Conservation (phyloP, 305 asterid genomes). For the Fraxinus xanthoxyloides region DNA sequence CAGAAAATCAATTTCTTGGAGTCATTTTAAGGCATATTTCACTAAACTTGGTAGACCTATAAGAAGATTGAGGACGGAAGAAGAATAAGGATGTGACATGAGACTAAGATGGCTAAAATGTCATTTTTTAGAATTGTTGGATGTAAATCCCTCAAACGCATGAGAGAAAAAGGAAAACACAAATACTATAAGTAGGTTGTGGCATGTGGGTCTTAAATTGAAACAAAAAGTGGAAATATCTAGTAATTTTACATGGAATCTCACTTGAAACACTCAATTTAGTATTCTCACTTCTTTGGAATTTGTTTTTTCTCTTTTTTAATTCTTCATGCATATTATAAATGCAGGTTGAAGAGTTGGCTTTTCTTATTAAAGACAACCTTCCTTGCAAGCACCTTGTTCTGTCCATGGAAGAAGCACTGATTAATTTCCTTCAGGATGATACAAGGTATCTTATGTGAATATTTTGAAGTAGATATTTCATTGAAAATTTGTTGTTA, state of each 20-base stretch:
- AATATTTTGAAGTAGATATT: slow-evolving; percentile 14
- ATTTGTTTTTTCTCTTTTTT: background rate
- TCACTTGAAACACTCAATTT: background rate
- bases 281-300: background rate
- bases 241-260: background rate
- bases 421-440: slow-evolving; percentile 63
- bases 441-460: slow-evolving; percentile 56
- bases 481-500: background rate
- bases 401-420: slow-evolving; percentile 69
- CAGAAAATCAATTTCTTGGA: background rate
- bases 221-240: background rate
- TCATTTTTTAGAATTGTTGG: background rate
- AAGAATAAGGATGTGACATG: background rate
- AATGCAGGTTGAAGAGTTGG: slow-evolving; percentile 87
- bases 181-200: background rate
- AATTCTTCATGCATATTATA: slow-evolving; percentile 14
- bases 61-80: background rate
- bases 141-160: background rate
- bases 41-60: background rate
- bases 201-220: background rate
- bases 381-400: slow-evolving; percentile 82
- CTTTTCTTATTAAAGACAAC: slow-evolving; percentile 74
- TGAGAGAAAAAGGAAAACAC: background rate
- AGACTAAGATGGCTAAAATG: background rate
- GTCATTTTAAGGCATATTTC: background rate